Evolutionary conservation across 352 stramenopile genomes (phyloP).

Genomic region (Phytopythium chamaehyphon): DNA sequence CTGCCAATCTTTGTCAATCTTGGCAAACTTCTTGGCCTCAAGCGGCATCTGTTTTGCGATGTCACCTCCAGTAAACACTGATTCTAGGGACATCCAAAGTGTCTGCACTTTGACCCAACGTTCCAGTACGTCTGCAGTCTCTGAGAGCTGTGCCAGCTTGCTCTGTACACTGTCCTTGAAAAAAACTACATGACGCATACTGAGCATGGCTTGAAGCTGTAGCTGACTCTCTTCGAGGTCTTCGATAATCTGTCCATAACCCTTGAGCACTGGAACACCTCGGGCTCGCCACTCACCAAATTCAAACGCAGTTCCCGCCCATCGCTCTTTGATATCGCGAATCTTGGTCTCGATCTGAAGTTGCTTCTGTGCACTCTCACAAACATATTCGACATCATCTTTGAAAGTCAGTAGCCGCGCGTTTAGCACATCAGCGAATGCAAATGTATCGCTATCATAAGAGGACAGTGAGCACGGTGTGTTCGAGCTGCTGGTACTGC

Average conservation of each 20-base stretch:
- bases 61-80: constrained; percentile 90
- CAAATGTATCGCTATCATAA: constrained; percentile 77
- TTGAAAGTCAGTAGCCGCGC: constrained; percentile 75
- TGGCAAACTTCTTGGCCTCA: constrained; percentile 91
- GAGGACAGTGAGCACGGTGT: constrained; percentile 23
- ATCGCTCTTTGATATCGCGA: constrained; percentile 82
- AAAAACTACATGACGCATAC: constrained; percentile 85
- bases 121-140: constrained; percentile 87
- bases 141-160: constrained; percentile 81
- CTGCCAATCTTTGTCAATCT: constrained; percentile 91
- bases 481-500: constrained; percentile 8
- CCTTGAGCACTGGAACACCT: constrained; percentile 64
- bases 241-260: constrained; percentile 82
- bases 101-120: constrained; percentile 91
- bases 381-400: constrained; percentile 84
- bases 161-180: constrained; percentile 81
- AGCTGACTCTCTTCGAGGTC: constrained; percentile 89
- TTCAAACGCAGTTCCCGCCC: constrained; percentile 72
- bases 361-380: constrained; percentile 89
- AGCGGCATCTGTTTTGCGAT: constrained; percentile 92
- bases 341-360: constrained; percentile 88
- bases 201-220: constrained; percentile 85
- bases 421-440: constrained; percentile 75
- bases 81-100: constrained; percentile 89
- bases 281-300: constrained; percentile 85